Conservation (phyloP, 164 flowering plant species). For the Sedum album region DNA sequence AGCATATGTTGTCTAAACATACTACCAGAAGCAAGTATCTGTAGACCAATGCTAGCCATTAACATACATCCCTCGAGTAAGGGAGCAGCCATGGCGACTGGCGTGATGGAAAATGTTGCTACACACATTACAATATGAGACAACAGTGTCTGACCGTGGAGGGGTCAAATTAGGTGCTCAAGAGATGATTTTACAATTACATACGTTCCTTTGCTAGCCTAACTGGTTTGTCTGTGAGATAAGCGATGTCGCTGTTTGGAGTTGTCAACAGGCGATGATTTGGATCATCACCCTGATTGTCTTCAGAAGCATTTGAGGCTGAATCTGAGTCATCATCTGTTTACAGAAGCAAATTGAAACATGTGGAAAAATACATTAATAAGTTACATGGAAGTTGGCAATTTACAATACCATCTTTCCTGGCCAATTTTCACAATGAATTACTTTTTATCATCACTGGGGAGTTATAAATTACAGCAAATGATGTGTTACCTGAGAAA, state of each 20-base stretch:
- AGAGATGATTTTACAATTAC: conserved; percentile 10
- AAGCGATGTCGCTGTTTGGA: conserved; percentile 55
- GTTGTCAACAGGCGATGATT: conserved; percentile 58
- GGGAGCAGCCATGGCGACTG: background rate
- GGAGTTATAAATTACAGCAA: too few relatives aligned
- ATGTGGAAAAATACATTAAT: background rate
- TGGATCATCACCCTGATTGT: conserved; percentile 48
- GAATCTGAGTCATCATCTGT: conserved; percentile 43
- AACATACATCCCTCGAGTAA: too few relatives aligned
- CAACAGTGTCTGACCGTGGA: background rate
- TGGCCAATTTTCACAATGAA: too few relatives aligned
- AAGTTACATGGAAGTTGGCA: background rate
- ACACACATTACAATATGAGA: background rate
- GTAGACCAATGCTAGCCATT: too few relatives aligned
- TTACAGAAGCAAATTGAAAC: background rate
- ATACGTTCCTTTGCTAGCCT: conserved; percentile 46
- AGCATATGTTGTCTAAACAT: too few relatives aligned
- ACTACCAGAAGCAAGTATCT: too few relatives aligned
- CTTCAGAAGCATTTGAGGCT: conserved; percentile 32
- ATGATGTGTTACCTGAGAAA: conserved; percentile 42
- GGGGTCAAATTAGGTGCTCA: background rate
- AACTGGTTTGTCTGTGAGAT: conserved; percentile 56
- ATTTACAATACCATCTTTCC: background rate
- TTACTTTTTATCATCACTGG: too few relatives aligned
- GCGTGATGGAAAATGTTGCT: background rate